These are phyloP conservation scores for Diaporthe sp. DNA, from an alignment of 2,329 filamentous ascomycete species.

Conservation along the genomic window DNA sequence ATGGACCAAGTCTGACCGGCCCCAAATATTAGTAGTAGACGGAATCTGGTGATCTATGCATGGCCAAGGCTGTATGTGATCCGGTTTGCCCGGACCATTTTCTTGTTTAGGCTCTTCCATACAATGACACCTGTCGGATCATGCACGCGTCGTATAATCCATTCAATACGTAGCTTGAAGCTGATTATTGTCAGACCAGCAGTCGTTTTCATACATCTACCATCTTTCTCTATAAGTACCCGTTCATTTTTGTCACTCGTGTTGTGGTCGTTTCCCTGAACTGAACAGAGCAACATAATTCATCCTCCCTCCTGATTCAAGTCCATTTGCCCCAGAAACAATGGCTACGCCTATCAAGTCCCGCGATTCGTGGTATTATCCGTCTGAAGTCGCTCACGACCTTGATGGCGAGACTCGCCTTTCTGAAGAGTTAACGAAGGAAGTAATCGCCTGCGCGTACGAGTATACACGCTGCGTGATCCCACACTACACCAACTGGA, in stretches of 20 bases:
- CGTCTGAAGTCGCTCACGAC: constrained; percentile 37
- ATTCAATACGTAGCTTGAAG: too few species aligned
- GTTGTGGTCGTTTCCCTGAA: too few species aligned
- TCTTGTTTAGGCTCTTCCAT: neutral
- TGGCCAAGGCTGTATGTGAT: neutral
- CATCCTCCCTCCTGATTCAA: neutral
- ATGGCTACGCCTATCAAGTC: neutral
- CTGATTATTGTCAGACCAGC: neutral
- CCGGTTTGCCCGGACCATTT: neutral
- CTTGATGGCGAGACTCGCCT: constrained; percentile 25
- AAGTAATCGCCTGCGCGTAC: constrained; percentile 43
- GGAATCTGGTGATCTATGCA: neutral
- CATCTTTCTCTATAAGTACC: neutral
- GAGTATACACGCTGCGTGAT: constrained; percentile 45
- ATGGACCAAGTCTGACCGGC: neutral
- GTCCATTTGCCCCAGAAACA: too few species aligned
- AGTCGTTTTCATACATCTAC: neutral
- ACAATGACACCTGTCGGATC: neutral
- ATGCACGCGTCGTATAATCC: neutral
- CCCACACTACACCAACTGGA: constrained; percentile 44
- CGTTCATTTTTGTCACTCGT: neutral
- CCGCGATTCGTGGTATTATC: constrained; percentile 36
- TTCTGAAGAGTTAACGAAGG: constrained; percentile 34
- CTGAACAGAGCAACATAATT: neutral
- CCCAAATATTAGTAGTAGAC: neutral